A percentile compares a stretch with the other conserved stretches of the same genome.
Conservation (phyloP, 352 stramenopile species). For the Pythium aquatile region DNA sequence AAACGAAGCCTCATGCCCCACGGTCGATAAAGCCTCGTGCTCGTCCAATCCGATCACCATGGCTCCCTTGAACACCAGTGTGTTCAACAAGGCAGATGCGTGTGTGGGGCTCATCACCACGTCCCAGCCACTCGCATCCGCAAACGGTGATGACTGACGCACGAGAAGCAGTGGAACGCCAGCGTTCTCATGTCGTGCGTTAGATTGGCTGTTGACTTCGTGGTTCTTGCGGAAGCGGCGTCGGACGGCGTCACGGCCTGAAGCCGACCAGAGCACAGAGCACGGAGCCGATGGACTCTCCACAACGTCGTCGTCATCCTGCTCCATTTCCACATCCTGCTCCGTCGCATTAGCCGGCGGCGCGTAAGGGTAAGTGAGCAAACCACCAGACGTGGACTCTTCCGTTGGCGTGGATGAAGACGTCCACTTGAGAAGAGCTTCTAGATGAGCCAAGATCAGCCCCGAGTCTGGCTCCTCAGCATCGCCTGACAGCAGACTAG, state of each 20-base stretch:
- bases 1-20: conserved; percentile 59
- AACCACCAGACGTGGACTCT: not conserved
- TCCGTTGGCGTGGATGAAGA: conserved; percentile 15
- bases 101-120: conserved; percentile 47
- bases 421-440: conserved; percentile 57
- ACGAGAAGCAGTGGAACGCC: conserved; percentile 48
- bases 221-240: conserved; percentile 54
- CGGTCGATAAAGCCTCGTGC: conserved; percentile 53
- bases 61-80: conserved; percentile 57
- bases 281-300: not conserved
- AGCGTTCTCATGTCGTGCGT: not conserved
- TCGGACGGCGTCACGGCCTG: conserved; percentile 34
- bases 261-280: conserved; percentile 63
- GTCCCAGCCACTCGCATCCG: conserved; percentile 62
- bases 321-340: not conserved
- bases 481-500: conserved; percentile 35
- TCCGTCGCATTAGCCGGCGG: conserved; percentile 3
- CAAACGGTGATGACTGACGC: conserved; percentile 39
- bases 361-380: conserved; percentile 32
- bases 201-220: conserved; percentile 37
- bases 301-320: not conserved
- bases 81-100: conserved; percentile 53
- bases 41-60: conserved; percentile 77
- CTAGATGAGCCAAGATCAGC: conserved; percentile 53
- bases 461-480: conserved; percentile 63